Conservation (phyloP, 139 green algal genomes). For the Nannochloris sp. region DNA sequence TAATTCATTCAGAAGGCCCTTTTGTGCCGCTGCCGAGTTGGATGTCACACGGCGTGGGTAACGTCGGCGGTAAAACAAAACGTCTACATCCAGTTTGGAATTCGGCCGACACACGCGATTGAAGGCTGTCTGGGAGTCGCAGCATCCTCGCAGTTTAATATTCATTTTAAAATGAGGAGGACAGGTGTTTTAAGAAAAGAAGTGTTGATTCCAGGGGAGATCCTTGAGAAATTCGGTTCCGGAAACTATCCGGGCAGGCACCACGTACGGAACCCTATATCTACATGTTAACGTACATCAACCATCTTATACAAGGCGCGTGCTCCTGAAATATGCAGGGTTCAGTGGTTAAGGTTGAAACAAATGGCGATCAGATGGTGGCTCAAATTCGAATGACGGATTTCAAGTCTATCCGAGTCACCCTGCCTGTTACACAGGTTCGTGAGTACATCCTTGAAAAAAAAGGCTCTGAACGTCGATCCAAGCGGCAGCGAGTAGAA, state of each 20-base stretch:
- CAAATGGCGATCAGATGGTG: background rate
- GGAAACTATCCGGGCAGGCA: background rate
- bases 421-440: background rate
- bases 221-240: background rate
- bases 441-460: background rate
- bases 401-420: background rate
- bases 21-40: background rate
- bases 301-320: too few species aligned
- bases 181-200: background rate
- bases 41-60: too few species aligned
- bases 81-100: too few species aligned
- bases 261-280: background rate
- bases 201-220: conserved; percentile 1
- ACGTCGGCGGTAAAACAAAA: too few species aligned
- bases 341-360: background rate
- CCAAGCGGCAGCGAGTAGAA: background rate
- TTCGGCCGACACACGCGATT: too few species aligned
- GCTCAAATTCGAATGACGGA: background rate
- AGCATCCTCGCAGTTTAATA: too few species aligned
- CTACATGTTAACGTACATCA: too few species aligned
- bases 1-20: background rate
- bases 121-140: too few species aligned
- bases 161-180: background rate
- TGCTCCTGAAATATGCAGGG: background rate
- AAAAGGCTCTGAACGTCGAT: background rate